Evolutionary conservation across 2,329 filamentous ascomycete species (phyloP), one percentile per base, ranked within the genome.

Genomic region (Fusarium nanum): DNA sequence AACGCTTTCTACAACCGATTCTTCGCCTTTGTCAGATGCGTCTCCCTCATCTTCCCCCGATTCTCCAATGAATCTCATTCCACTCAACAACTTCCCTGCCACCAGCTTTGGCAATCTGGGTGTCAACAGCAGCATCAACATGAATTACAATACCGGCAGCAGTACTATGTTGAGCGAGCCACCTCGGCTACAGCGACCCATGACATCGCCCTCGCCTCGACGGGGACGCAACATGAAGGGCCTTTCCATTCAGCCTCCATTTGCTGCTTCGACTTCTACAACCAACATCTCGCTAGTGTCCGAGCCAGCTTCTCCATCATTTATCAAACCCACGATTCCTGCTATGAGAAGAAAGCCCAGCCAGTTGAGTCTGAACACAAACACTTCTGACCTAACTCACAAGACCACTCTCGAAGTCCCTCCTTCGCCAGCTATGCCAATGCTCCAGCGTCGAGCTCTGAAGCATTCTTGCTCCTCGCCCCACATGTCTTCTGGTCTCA

Each of bases 31-130:
- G 50, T 94, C 94, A 30, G 95, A 98, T 75, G 91, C 93, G 10
- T 98, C 95, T 7, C 94, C 96, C 5, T 95, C 92, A 55, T 93
- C 94, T 23, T 98, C 95, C 2, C 95, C 95, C 11, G 94, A 98
- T 80, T 98, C 96, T 5, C 93, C 94, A 3, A 84, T 92, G 57
- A 91, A 92, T 60, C 84, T 94, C 58, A 87, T 91, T 58, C 90
- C 93, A 5, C 84, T 93, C 46, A 89, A 88, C 50, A 89, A 90
- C 16, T 93, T 92, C 73, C 85, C 89, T 2, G 86, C 87, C 7
- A 88, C 89, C 9, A 84, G 84, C 6, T 89, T 90, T 69, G 83
- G 83, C 61, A 79, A 80, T 50, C 75, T 85, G 28, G 57, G 64
- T 14, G 60, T 62, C 44, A 65, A 48, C 44, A 64, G n/a, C 30